phyloP scores from a whole-genome alignment of 192 early-diverging fungal species.

The Coemansia sp. region DNA sequence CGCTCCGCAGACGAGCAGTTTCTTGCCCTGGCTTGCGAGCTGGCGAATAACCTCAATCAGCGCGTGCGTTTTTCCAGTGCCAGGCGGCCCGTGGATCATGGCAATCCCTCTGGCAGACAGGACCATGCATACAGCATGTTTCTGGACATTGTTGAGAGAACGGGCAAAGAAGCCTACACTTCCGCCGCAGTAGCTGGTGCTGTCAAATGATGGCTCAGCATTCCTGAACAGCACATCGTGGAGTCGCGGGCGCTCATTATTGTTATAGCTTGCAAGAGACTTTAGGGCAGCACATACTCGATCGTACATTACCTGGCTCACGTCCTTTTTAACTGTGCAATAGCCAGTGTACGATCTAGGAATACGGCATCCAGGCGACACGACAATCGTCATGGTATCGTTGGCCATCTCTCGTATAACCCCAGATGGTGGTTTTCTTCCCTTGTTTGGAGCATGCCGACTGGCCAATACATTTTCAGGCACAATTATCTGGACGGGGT shows the following conservation, averaged over 20 bases:
- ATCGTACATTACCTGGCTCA: constrained; percentile 27
- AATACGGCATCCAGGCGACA: constrained; percentile 12
- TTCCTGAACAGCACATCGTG: constrained; percentile 46
- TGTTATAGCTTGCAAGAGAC: constrained; percentile 6
- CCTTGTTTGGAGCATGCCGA: background rate
- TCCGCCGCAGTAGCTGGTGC: background rate
- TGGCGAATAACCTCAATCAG: constrained; percentile 79
- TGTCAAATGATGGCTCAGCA: constrained; percentile 29
- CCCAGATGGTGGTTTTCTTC: constrained; percentile 26
- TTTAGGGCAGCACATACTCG: constrained; percentile 21
- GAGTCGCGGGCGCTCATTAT: constrained; percentile 16
- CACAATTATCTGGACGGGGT: constrained; percentile 57
- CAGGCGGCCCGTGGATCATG: constrained; percentile 76
- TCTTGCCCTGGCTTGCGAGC: constrained; percentile 56
- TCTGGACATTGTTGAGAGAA: constrained; percentile 64
- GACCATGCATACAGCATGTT: constrained; percentile 62
- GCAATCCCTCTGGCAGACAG: constrained; percentile 62
- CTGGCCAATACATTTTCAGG: constrained; percentile 30
- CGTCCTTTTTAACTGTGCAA: constrained; percentile 47
- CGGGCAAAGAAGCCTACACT: constrained; percentile 55
- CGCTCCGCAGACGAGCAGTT: constrained; percentile 78
- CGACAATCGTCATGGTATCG: constrained; percentile 60
- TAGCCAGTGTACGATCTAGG: background rate
- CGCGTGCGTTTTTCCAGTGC: constrained; percentile 80
- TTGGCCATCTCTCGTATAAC: constrained; percentile 62